Evolutionary conservation across 2,329 filamentous ascomycete genomes (phyloP), one percentile per base, ranked within the genome.

Genomic region (Beauveria varroae): DNA sequence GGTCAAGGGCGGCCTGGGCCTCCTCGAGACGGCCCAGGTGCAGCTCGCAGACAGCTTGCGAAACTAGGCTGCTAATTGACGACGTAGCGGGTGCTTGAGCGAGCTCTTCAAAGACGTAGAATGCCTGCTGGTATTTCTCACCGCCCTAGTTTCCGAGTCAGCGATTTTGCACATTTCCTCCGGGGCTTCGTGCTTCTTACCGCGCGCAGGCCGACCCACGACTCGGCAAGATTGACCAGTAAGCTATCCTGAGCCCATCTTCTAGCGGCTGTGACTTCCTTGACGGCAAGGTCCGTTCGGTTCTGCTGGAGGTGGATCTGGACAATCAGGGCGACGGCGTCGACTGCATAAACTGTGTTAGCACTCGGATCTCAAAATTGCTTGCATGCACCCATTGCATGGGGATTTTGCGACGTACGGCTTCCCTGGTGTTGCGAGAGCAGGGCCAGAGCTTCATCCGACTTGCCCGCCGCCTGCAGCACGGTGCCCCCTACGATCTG

Each of bases 61-160:
- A 88, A 63, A 96, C 86, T 60, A 97, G 83, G 20, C 86, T 89
- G 67, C 87, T 81, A 57, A 87, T 81, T 18, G 90, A 90, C 54
- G 91, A 87, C 20, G 90, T 92, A 37, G 90, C 86, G 2, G 92
- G 88, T 30, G 90, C 88, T 71, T 96, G 91, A 5, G 95, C 93
- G 54, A 98, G 85, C 75, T 99, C 95, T 76, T 98, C 93, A 70
- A 91, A 98, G 64, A 98, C 93, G 80, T 99, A 98, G 76, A 96
- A 98, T 20, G 93, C 88, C 71, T 95, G 90, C 71, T 98, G 95
- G 76, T 98, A 98, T 74, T 91, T 95, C 68, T 96, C 92, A 67
- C 93, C 93, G 70, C 93, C 93, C 89, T 96, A 64, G 18, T 30
- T 28, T 59, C 7, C 37, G 44, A 30, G 63, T 78, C 65, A 75